Evolutionary conservation across 2,329 filamentous ascomycete species (phyloP).

Genomic region (Colletotrichum gloeosporioides): DNA sequence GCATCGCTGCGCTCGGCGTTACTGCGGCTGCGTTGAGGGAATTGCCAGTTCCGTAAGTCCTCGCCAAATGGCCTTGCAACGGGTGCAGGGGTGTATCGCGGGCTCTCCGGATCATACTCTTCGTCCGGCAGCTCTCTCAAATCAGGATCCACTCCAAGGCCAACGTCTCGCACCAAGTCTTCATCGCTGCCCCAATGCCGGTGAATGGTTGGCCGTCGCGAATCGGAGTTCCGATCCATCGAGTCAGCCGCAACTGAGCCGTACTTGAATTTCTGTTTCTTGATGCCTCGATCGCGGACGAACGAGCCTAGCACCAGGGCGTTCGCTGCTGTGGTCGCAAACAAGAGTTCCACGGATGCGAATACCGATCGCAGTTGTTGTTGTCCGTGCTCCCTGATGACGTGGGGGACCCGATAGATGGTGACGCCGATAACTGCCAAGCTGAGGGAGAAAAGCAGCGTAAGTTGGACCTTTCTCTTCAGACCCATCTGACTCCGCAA

Average conservation of each 20-base stretch:
- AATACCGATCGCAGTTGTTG: conserved; percentile 90
- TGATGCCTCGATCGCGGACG: conserved; percentile 85
- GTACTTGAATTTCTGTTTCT: conserved; percentile 84
- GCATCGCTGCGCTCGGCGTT: conserved; percentile 50
- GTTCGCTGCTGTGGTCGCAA: conserved; percentile 87
- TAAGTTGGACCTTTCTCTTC: conserved; percentile 81
- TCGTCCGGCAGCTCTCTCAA: conserved; percentile 44
- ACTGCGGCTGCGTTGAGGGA: conserved; percentile 44
- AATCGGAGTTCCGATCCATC: conserved; percentile 52
- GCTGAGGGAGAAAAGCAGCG: conserved; percentile 84
- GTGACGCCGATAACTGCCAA: conserved; percentile 80
- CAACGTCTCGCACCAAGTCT: conserved; percentile 82
- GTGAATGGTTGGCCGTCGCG: conserved; percentile 56
- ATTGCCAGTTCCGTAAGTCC: conserved; percentile 53
- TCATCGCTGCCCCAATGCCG: conserved; percentile 89
- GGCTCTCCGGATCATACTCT: conserved; percentile 21
- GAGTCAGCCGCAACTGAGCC: conserved; percentile 67
- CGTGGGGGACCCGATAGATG: conserved; percentile 79
- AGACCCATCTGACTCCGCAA: conserved; percentile 76
- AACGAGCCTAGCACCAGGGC: conserved; percentile 91
- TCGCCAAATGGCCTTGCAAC: conserved; percentile 33
- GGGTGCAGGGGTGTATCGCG: conserved; percentile 41
- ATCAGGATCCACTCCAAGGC: conserved; percentile 67
- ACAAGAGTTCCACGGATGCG: conserved; percentile 89
- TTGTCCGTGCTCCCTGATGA: conserved; percentile 71